Evolutionary conservation across 2,329 filamentous ascomycete species (phyloP).

Genomic region (Boeremia lycopersici): DNA sequence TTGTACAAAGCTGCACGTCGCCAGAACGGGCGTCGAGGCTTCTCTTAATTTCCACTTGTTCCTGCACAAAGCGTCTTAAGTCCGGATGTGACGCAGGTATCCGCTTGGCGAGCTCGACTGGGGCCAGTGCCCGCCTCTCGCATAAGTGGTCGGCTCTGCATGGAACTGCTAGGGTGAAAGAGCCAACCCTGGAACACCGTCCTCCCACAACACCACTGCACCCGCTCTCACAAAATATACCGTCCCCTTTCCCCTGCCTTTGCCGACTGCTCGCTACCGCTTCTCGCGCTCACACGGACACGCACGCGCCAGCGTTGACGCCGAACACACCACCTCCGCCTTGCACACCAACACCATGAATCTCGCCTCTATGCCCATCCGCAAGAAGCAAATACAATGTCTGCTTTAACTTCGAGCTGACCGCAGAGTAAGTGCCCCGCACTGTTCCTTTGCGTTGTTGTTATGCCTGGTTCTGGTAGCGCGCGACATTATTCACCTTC

Average conservation of each 20-base stretch:
- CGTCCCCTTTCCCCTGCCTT: background rate
- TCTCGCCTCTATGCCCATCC: slow-evolving; percentile 32
- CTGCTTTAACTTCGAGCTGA: slow-evolving; percentile 34
- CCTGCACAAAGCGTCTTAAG: slow-evolving; percentile 16
- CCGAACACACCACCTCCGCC: slow-evolving; percentile 13
- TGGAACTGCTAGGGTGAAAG: slow-evolving; percentile 14
- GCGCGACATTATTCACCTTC: slow-evolving; percentile 3
- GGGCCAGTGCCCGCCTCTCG: slow-evolving; percentile 12
- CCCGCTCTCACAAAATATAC: slow-evolving; percentile 14
- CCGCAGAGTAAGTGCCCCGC: slow-evolving; percentile 28
- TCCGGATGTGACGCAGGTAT: slow-evolving; percentile 11
- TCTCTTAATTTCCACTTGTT: slow-evolving; percentile 7
- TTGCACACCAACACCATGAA: slow-evolving; percentile 24
- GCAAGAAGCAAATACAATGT: slow-evolving; percentile 38
- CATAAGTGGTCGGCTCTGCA: slow-evolving; percentile 7
- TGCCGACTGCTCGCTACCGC: slow-evolving; percentile 24
- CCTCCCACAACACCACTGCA: slow-evolving; percentile 17
- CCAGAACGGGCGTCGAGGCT: background rate
- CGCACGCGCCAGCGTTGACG: slow-evolving; percentile 7
- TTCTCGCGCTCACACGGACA: slow-evolving; percentile 9
- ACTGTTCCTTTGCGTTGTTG: background rate
- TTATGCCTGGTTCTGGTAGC: background rate
- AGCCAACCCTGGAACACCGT: slow-evolving; percentile 13
- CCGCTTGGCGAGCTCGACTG: slow-evolving; percentile 15
- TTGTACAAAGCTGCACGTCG: slow-evolving; percentile 16